phyloP scores from a whole-genome alignment of 208 protist genomes.

The Leishmania aethiopica region DNA sequence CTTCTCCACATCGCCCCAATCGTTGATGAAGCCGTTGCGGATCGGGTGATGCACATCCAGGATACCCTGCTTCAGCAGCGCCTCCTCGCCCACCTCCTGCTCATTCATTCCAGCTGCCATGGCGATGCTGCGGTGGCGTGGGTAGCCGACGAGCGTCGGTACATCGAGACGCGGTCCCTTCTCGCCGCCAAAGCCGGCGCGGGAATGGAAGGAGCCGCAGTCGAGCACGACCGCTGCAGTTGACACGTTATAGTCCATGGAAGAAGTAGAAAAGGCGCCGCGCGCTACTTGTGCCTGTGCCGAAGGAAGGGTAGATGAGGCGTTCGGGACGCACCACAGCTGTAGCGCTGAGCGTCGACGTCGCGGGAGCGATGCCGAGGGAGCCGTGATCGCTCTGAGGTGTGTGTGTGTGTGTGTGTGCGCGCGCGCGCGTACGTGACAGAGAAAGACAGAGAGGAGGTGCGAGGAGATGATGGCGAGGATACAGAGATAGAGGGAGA shows the following conservation, averaged over 20 bases:
- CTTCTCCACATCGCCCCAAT: conserved; percentile 94
- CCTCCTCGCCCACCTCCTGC: conserved; percentile 87
- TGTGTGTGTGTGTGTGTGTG: neutral
- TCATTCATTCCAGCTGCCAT: conserved; percentile 93
- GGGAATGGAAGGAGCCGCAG: conserved; percentile 75
- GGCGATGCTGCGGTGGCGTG: conserved; percentile 87
- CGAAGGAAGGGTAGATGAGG: neutral
- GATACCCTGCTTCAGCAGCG: conserved; percentile 83
- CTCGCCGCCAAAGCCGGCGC: conserved; percentile 89
- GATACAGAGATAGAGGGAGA: neutral
- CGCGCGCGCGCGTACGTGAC: neutral
- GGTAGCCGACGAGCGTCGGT: conserved; percentile 89
- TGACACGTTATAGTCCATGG: conserved; percentile 30
- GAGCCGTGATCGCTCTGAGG: neutral
- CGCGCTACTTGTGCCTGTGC: neutral
- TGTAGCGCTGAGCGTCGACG: neutral
- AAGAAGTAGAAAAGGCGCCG: neutral
- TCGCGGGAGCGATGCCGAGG: neutral
- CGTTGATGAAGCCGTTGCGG: conserved; percentile 73
- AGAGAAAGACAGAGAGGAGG: neutral
- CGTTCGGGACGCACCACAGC: neutral
- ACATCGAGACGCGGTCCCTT: conserved; percentile 83
- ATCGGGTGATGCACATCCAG: conserved; percentile 75
- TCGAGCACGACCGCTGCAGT: conserved; percentile 73
- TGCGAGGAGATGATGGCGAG: neutral